Percentiles rank a stretch among this genome's conserved stretches.
Conservation (phyloP, 345 rosid species). For the Aethionema arabicum region DNA sequence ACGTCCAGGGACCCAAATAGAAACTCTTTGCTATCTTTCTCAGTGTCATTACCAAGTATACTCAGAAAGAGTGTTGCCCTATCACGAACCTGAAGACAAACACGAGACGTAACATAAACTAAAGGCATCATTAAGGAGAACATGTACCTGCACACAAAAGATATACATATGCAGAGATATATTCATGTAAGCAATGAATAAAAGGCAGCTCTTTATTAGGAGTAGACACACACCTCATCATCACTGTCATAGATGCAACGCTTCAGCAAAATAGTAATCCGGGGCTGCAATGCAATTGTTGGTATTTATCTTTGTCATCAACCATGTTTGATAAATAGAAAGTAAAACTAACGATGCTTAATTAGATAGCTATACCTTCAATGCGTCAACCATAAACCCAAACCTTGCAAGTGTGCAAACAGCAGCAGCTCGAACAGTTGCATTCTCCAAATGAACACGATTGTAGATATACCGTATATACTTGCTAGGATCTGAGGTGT, state of each 20-base stretch:
- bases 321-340: not conserved
- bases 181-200: slow-evolving; percentile 10
- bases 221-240: slow-evolving; percentile 73
- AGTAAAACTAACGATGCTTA: not conserved
- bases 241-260: slow-evolving; percentile 93
- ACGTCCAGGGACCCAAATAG: slow-evolving; percentile 82
- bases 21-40: slow-evolving; percentile 59
- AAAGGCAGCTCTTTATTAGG: slow-evolving; percentile 13
- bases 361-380: slow-evolving; percentile 58
- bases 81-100: slow-evolving; percentile 77
- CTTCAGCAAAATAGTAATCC: slow-evolving; percentile 74
- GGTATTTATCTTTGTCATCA: not conserved
- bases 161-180: slow-evolving; percentile 8
- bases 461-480: slow-evolving; percentile 94
- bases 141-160: slow-evolving; percentile 12
- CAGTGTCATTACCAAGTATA: slow-evolving; percentile 72
- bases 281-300: slow-evolving; percentile 58
- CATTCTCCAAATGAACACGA: slow-evolving; percentile 98
- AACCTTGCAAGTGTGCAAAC: slow-evolving; percentile 94
- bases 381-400: slow-evolving; percentile 83
- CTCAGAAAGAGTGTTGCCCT: slow-evolving; percentile 91
- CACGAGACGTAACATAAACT: not conserved
- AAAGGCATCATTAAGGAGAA: slow-evolving; percentile 5
- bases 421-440: slow-evolving; percentile 97
- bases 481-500: slow-evolving; percentile 92